Evolutionary conservation across 2,329 filamentous ascomycete species (phyloP).

Genomic region (Cadophora luteo-olivacea): DNA sequence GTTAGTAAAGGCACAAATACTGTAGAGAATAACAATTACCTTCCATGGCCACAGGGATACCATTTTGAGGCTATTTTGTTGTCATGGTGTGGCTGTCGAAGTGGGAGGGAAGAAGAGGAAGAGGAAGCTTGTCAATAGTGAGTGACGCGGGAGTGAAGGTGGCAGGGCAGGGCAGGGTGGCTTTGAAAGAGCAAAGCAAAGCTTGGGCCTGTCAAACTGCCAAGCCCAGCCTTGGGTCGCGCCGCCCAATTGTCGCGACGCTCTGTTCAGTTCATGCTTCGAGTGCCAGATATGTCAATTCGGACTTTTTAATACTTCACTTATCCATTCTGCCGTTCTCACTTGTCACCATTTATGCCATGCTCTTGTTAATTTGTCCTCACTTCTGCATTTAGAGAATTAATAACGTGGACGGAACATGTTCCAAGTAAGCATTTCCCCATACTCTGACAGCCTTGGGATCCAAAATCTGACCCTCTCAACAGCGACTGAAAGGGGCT

Average conservation of each 20-base stretch:
- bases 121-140: neutral
- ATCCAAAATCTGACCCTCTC: constrained; percentile 12
- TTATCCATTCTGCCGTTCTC: neutral
- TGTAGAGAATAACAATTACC: constrained; percentile 54
- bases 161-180: neutral
- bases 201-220: neutral
- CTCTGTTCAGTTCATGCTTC: neutral
- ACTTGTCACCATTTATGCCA: constrained; percentile 21
- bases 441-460: constrained; percentile 32
- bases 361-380: constrained; percentile 9
- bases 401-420: constrained; percentile 34
- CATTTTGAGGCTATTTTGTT: constrained; percentile 56
- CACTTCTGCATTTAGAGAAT: constrained; percentile 1
- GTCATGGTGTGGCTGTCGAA: constrained; percentile 1
- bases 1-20: constrained; percentile 23
- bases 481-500: constrained; percentile 79
- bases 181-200: neutral
- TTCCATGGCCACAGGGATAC: constrained; percentile 88
- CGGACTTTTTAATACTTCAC: constrained; percentile 1
- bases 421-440: constrained; percentile 42
- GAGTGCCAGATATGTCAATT: constrained; percentile 14
- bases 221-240: constrained; percentile 11
- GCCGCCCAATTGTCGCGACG: constrained; percentile 1
- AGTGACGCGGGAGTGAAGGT: constrained; percentile 2
- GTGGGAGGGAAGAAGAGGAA: neutral